Evolutionary conservation across 2,329 filamentous ascomycete genomes (phyloP).

Genomic region (Nemania sp.): DNA sequence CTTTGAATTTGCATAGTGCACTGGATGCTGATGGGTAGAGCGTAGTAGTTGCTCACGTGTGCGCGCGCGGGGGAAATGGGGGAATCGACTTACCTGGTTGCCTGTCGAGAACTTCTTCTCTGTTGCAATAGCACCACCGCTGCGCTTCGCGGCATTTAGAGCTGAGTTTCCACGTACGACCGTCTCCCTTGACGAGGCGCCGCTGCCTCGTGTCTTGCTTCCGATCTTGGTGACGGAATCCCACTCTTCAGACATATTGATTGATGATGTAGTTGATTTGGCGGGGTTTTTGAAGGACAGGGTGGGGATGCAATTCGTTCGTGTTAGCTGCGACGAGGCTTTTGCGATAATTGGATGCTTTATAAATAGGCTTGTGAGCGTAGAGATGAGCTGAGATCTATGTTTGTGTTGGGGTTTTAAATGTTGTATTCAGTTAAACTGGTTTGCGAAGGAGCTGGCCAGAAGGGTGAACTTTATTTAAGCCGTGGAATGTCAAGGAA

Average conservation of each 20-base stretch:
- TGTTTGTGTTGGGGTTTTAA: conserved; percentile 1
- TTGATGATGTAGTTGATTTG: conserved; percentile 39
- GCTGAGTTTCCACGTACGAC: conserved; percentile 86
- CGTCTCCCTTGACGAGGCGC: conserved; percentile 78
- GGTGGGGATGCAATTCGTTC: conserved; percentile 7
- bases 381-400: background rate
- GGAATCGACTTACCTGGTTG: conserved; percentile 77
- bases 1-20: background rate
- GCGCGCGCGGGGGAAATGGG: background rate
- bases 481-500: conserved; percentile 51
- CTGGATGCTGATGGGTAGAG: background rate
- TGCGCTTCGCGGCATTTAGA: conserved; percentile 89
- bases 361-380: background rate
- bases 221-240: conserved; percentile 93
- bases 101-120: conserved; percentile 90
- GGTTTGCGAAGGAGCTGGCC: background rate
- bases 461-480: conserved; percentile 37
- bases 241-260: conserved; percentile 81
- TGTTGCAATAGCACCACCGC: conserved; percentile 79
- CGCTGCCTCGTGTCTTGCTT: conserved; percentile 79
- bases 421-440: conserved; percentile 8
- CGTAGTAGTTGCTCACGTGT: background rate
- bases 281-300: conserved; percentile 47
- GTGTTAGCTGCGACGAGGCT: conserved; percentile 6
- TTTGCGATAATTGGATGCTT: background rate